Conservation (phyloP, 2,329 filamentous ascomycete species). For the Lecanoromycetidae sp. region DNA sequence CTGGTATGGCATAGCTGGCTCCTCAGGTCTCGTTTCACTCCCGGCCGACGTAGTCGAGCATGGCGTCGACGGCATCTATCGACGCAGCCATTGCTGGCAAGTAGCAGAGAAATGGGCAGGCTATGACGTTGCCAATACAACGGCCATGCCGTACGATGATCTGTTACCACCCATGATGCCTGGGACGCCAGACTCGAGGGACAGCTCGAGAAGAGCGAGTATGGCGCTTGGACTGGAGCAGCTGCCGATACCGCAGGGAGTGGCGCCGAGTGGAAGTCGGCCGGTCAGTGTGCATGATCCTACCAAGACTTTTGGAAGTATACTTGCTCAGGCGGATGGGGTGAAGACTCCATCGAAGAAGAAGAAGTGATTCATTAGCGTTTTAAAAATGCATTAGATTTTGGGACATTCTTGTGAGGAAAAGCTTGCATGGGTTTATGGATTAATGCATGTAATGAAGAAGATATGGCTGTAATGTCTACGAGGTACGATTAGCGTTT, state of each 20-base stretch:
- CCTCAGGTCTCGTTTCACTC: constrained; percentile 47
- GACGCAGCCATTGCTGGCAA: constrained; percentile 57
- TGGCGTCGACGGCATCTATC: constrained; percentile 55
- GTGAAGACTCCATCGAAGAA: constrained; percentile 8
- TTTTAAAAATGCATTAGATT: too few species aligned
- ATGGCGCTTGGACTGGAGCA: constrained; percentile 12
- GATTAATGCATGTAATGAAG: too few species aligned
- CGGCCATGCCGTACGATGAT: neutral
- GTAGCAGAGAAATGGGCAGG: constrained; percentile 50
- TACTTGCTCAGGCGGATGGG: constrained; percentile 25
- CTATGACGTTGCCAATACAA: constrained; percentile 21
- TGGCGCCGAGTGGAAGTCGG: constrained; percentile 19
- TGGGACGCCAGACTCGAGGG: constrained; percentile 1
- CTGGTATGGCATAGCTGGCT: constrained; percentile 48
- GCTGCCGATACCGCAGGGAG: constrained; percentile 10
- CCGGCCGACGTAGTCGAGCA: constrained; percentile 54
- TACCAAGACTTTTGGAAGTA: constrained; percentile 38
- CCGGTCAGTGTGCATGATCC: constrained; percentile 34
- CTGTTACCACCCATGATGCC: constrained; percentile 10
- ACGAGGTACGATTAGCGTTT: too few species aligned
- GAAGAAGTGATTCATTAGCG: constrained; percentile 9
- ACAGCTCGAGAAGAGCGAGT: constrained; percentile 8
- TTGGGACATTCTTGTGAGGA: too few species aligned
- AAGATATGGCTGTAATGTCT: too few species aligned
- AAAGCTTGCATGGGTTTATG: too few species aligned